Conservation (phyloP, 2,329 filamentous ascomycete genomes). For the Neofusicoccum sp. region DNA sequence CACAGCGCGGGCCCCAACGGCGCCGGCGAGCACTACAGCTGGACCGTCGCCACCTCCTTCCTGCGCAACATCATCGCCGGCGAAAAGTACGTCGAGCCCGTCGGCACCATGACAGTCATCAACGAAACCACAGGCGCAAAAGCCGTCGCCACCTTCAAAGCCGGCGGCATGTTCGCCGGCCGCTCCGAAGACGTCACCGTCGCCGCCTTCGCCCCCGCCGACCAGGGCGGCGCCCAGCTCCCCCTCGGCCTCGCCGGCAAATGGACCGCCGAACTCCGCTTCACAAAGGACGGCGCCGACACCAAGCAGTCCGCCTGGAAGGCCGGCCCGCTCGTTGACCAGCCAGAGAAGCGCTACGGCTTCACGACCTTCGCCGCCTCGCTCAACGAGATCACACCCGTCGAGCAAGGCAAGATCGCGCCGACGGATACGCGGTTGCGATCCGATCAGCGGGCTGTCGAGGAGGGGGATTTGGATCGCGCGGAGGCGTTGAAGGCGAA, state of each 20-base stretch:
- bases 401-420: conserved; percentile 73
- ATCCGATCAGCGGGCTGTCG: conserved; percentile 82
- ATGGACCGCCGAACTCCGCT: conserved; percentile 74
- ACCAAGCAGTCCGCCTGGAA: conserved; percentile 73
- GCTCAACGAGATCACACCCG: conserved; percentile 80
- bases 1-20: conserved; percentile 41
- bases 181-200: conserved; percentile 85
- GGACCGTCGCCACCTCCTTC: conserved; percentile 85
- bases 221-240: conserved; percentile 62
- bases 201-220: conserved; percentile 58
- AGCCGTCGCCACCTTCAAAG: conserved; percentile 85
- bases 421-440: conserved; percentile 79
- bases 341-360: conserved; percentile 78
- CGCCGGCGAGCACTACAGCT: conserved; percentile 80
- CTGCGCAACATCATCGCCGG: conserved; percentile 94
- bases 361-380: conserved; percentile 81
- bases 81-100: conserved; percentile 96
- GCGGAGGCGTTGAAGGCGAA: conserved; percentile 80
- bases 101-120: conserved; percentile 80
- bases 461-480: conserved; percentile 75
- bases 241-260: conserved; percentile 72
- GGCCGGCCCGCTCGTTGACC: conserved; percentile 73
- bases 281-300: conserved; percentile 61
- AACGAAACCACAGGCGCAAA: conserved; percentile 84
- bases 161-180: conserved; percentile 95